Conservation (phyloP, 2,329 filamentous ascomycete genomes). For the Penicillium sp. region DNA sequence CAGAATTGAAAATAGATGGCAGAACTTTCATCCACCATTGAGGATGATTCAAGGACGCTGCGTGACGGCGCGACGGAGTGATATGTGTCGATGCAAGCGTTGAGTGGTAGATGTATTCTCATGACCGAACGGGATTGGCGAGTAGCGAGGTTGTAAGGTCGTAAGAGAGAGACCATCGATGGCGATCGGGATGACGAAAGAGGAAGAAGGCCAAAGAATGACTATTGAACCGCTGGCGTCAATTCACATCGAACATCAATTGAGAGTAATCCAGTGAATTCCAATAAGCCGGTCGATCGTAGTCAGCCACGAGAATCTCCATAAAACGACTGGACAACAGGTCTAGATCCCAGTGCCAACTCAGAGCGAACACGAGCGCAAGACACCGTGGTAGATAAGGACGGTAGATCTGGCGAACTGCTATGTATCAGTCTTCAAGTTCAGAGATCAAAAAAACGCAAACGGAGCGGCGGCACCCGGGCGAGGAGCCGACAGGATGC, state of each 20-base stretch:
- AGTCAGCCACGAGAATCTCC: no score
- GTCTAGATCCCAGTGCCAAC: neutral
- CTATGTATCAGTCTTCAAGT: neutral
- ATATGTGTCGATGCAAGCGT: neutral
- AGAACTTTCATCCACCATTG: neutral
- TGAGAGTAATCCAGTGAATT: neutral
- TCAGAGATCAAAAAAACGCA: neutral
- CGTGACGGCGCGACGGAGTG: neutral
- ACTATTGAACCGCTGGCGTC: neutral
- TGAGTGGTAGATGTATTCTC: neutral
- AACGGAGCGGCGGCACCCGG: slow-evolving; percentile 6
- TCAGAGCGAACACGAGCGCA: neutral
- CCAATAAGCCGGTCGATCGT: neutral
- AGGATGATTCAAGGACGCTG: neutral
- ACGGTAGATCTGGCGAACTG: neutral
- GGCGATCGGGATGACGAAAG: neutral
- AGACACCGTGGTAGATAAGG: neutral
- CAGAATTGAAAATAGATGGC: neutral
- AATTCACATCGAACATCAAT: neutral
- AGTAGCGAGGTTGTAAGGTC: neutral
- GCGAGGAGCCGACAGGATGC: neutral
- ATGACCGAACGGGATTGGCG: neutral
- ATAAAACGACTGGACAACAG: neutral
- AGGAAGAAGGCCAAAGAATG: neutral
- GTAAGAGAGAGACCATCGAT: neutral